phyloP scores from a whole-genome alignment of 495 filamentous ascomycete species.

The Wilcoxina mikolae region DNA sequence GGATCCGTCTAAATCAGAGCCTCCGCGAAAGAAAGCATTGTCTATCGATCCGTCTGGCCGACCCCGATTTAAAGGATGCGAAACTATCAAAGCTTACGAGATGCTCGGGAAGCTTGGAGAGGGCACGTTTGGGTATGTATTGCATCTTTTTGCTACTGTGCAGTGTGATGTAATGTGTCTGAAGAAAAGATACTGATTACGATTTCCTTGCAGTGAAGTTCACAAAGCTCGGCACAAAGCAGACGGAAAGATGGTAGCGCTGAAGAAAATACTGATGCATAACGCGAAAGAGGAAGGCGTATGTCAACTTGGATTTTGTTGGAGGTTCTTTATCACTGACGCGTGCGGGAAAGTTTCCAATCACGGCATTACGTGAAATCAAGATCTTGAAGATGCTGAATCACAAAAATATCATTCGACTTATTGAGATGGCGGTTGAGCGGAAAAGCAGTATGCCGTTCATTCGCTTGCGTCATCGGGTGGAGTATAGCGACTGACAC shows the following conservation, averaged over 20 bases:
- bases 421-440: conserved; percentile 96
- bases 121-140: conserved; percentile 75
- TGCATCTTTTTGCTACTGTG: conserved; percentile 3
- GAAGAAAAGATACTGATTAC: neutral
- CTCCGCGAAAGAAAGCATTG: conserved; percentile 26
- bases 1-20: conserved; percentile 23
- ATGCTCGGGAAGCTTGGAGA: conserved; percentile 85
- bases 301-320: conserved; percentile 23
- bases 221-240: conserved; percentile 70
- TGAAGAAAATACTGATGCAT: conserved; percentile 92
- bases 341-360: conserved; percentile 42
- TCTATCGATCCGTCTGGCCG: conserved; percentile 22
- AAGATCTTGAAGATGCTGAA: conserved; percentile 89
- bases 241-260: conserved; percentile 56
- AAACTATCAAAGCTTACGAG: conserved; percentile 75
- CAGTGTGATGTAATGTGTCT: conserved; percentile 4
- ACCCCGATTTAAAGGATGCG: conserved; percentile 64
- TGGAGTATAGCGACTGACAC: neutral
- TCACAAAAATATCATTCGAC: conserved; percentile 70
- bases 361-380: conserved; percentile 73
- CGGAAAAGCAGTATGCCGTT: conserved; percentile 34
- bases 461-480: neutral
- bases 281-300: conserved; percentile 75
- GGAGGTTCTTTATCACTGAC: neutral
- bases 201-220: conserved; percentile 51